A percentile compares a stretch with the other conserved stretches of the same genome.
phyloP scores from a whole-genome alignment of 768 basidiomycete species.

The Macrolepiota dolichaula region DNA sequence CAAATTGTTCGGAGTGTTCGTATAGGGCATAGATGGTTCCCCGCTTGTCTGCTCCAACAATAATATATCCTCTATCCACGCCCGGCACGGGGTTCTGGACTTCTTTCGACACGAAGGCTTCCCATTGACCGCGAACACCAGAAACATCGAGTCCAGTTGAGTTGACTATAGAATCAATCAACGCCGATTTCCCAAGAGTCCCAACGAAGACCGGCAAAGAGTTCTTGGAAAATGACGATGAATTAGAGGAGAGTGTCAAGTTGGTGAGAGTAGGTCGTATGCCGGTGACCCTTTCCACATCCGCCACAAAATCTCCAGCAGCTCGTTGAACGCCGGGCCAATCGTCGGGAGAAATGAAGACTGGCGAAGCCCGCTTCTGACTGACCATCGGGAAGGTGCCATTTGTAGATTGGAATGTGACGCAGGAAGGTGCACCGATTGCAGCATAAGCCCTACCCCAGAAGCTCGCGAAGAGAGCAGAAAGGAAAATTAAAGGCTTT shows the following conservation, averaged over 20 bases:
- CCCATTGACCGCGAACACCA: conserved; percentile 61
- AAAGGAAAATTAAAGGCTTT: conserved; percentile 1
- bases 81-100: conserved; percentile 55
- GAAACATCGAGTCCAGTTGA: conserved; percentile 53
- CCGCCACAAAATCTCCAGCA: conserved; percentile 53
- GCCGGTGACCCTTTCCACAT: conserved; percentile 59
- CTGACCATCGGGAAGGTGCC: conserved; percentile 41
- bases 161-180: conserved; percentile 51
- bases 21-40: conserved; percentile 66
- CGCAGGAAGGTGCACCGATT: conserved; percentile 47
- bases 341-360: conserved; percentile 51
- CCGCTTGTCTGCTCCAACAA: conserved; percentile 65
- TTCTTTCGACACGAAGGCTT: conserved; percentile 50
- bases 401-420: conserved; percentile 35
- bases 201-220: conserved; percentile 44
- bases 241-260: conserved; percentile 20
- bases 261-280: conserved; percentile 36
- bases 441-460: conserved; percentile 18
- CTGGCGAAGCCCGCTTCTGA: conserved; percentile 41
- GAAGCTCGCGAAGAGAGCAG: conserved; percentile 3
- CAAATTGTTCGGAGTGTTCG: conserved; percentile 67
- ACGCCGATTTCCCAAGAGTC: conserved; percentile 52
- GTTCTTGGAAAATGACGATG: conserved; percentile 37
- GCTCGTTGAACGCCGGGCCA: conserved; percentile 65
- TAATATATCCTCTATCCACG: conserved; percentile 56